phyloP scores from a whole-genome alignment of 108 stramenopile species.

The Cyclotella distinguenda region DNA sequence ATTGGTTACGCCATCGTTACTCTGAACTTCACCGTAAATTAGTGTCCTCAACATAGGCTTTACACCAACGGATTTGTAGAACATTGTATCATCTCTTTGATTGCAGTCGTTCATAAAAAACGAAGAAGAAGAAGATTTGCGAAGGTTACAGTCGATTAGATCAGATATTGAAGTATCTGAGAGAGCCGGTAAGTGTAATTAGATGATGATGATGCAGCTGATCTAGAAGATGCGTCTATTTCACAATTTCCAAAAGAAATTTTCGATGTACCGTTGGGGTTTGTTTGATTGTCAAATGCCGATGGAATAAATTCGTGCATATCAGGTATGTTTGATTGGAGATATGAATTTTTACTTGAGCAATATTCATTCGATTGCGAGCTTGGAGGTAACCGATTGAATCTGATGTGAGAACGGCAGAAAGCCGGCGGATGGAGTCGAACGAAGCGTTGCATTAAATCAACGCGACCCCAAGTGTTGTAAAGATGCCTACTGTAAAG shows the following conservation, averaged over 20 bases:
- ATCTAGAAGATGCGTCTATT: not conserved
- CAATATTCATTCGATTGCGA: too few relatives aligned
- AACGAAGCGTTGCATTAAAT: too few relatives aligned
- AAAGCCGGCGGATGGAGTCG: too few relatives aligned
- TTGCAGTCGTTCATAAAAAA: slow-evolving; percentile 1
- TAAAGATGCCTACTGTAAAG: too few relatives aligned
- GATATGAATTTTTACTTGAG: too few relatives aligned
- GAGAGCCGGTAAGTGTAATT: slow-evolving; percentile 4
- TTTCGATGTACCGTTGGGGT: not conserved
- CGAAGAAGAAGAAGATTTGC: not conserved
- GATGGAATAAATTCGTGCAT: too few relatives aligned
- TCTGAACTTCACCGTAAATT: slow-evolving; percentile 13
- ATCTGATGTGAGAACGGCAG: too few relatives aligned
- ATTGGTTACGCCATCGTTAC: not conserved
- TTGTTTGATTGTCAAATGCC: not conserved
- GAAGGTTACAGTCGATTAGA: slow-evolving; percentile 5
- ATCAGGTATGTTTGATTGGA: too few relatives aligned
- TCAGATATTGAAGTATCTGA: slow-evolving; percentile 11
- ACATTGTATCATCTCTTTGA: slow-evolving; percentile 14
- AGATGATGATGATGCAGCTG: not conserved
- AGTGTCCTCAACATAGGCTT: slow-evolving; percentile 36
- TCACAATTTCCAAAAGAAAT: too few relatives aligned
- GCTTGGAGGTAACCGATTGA: too few relatives aligned
- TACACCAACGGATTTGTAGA: slow-evolving; percentile 30
- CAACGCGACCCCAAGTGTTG: too few relatives aligned